A percentile compares a stretch with the other conserved stretches of the same genome.
Evolutionary conservation across 768 basidiomycete species (phyloP).

Genomic region (Mycena rosella): DNA sequence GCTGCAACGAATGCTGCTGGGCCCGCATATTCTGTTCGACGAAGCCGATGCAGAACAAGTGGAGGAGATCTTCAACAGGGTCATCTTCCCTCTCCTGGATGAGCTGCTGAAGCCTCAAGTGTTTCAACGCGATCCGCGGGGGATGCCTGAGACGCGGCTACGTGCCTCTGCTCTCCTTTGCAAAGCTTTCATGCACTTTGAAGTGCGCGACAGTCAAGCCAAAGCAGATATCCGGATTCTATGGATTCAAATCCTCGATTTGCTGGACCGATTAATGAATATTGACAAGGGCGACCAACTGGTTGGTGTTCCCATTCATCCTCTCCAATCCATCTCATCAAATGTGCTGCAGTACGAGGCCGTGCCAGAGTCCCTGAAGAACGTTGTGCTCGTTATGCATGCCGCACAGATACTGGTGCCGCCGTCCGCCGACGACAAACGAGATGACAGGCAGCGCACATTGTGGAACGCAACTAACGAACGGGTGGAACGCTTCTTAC

Average conservation of each 20-base stretch:
- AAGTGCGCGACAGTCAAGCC: constrained; percentile 74
- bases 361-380: constrained; percentile 95
- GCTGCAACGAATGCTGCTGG: constrained; percentile 87
- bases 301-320: constrained; percentile 61
- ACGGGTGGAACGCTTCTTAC: constrained; percentile 91
- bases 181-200: constrained; percentile 96
- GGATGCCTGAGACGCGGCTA: constrained; percentile 92
- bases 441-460: constrained; percentile 71
- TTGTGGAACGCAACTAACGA: constrained; percentile 91
- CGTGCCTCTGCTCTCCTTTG: constrained; percentile 91
- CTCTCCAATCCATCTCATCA: neutral
- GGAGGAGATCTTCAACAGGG: constrained; percentile 87
- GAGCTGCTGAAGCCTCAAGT: constrained; percentile 90
- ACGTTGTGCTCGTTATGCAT: constrained; percentile 96
- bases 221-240: constrained; percentile 76
- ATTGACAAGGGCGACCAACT: constrained; percentile 87
- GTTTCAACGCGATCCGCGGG: constrained; percentile 81
- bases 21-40: constrained; percentile 75
- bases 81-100: constrained; percentile 92
- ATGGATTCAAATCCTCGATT: constrained; percentile 92
- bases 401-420: constrained; percentile 88
- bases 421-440: constrained; percentile 61
- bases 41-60: constrained; percentile 72
- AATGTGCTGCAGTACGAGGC: constrained; percentile 81
- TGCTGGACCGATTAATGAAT: constrained; percentile 90